Evolutionary conservation across 352 stramenopile species (phyloP).

Genomic region (Phytopythium vexans): DNA sequence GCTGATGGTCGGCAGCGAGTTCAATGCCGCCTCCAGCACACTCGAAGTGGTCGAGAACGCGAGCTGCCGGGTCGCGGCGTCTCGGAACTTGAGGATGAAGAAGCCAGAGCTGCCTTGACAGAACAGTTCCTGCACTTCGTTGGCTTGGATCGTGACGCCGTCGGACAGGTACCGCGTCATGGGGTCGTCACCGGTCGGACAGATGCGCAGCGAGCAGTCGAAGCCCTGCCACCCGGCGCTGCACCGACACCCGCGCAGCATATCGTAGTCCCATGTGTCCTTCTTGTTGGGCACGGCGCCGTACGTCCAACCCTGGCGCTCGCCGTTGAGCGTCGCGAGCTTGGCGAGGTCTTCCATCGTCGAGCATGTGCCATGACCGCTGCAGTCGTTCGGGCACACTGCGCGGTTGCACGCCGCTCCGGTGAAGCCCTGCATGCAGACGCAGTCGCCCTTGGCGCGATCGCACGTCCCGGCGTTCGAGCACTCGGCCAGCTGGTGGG

Average conservation of each 20-base stretch:
- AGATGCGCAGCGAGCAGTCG: conserved; percentile 85
- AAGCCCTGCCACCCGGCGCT: conserved; percentile 87
- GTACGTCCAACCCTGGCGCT: conserved; percentile 54
- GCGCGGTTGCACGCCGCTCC: conserved; percentile 68
- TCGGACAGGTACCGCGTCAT: conserved; percentile 43
- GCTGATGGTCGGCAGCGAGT: conserved; percentile 41
- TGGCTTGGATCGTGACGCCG: conserved; percentile 41
- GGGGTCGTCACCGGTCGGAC: conserved; percentile 87
- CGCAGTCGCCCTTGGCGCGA: conserved; percentile 62
- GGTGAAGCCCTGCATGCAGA: conserved; percentile 60
- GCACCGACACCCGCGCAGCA: conserved; percentile 84
- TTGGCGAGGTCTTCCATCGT: conserved; percentile 79
- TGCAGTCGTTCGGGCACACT: conserved; percentile 72
- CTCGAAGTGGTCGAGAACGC: conserved; percentile 31
- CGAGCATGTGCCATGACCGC: conserved; percentile 78
- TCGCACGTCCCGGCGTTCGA: conserved; percentile 73
- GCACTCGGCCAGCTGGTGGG: conserved; percentile 62
- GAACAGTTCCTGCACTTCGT: conserved; percentile 76
- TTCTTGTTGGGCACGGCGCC: conserved; percentile 77
- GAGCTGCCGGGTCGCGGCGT: conserved; percentile 54
- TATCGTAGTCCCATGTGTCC: conserved; percentile 89
- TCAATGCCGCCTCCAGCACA: conserved; percentile 28
- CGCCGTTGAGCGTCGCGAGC: conserved; percentile 42
- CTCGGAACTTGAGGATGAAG: conserved; percentile 73
- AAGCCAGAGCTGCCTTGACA: conserved; percentile 61